Evolutionary conservation across 1,284 basidiomycete genomes (phyloP), one percentile per base, ranked within the genome.

Genomic region (Apiotrichum siamense): DNA sequence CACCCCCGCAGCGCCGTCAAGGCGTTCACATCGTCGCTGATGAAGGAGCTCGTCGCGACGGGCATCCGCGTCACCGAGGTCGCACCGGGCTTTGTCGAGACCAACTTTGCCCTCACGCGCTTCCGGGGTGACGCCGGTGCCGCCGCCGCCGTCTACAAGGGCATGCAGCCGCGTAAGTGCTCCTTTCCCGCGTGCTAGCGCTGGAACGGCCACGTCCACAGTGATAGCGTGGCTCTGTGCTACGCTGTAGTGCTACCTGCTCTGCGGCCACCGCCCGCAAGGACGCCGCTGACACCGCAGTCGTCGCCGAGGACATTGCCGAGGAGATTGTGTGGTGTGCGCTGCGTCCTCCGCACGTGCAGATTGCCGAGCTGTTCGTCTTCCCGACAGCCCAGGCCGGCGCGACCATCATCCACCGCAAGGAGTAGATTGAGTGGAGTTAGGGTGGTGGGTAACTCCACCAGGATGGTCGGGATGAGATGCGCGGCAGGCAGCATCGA

Each of bases 251-350:
- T 7, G 4, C n/a, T 20, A 18, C 4, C 36, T 37, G 5, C 18
- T 37, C 18, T 7, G 31, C 31, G 12, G 13, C 7, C 31, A 33
- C n/a, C n/a, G n/a, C n/a, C n/a, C 17, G 6, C 21, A 21, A 20
- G 12, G 18, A n/a, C n/a, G n/a, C n/a, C n/a, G n/a, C 54, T 56
- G 24, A 56, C 38, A 60, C 47, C 33, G 51, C 65, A 86, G 85
- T 90, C 65, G 80, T 81, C 3, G 84, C 84, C 7, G 78, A 83
- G 57, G 88, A 92, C 66, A 85, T 92, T 50, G 92, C 92, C 2
- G 91, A 97, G 72, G 92, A 97, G 72, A 92, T 97, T 65, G 88
- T 94, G 15, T 97, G 91, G 91, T 84, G 85, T 18, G 91, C 93
- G 18, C 80, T 85, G 13, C 84, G 92, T 27, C 88, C 88, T 20